Percentiles rank a stretch among this genome's conserved stretches.
Conservation (phyloP, 306 rosid genomes). For the Lathyrus oleraceus region DNA sequence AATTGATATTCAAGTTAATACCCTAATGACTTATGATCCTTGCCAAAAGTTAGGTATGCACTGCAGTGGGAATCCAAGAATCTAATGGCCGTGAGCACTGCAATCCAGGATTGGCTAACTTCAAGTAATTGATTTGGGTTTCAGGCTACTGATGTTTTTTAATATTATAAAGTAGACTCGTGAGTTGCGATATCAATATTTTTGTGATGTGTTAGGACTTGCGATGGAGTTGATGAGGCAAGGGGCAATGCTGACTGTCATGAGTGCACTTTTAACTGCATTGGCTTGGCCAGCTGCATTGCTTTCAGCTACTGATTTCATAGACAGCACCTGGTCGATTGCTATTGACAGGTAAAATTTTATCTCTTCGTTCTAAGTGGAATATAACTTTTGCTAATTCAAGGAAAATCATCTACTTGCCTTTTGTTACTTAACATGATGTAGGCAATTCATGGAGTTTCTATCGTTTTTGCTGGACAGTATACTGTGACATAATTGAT, state of each 20-base stretch:
- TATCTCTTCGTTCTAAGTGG: conserved; percentile 7
- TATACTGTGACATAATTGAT: background rate
- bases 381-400: conserved; percentile 2
- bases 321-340: conserved; percentile 62
- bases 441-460: background rate
- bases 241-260: conserved; percentile 67
- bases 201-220: conserved; percentile 45
- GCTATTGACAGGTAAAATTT: conserved; percentile 59
- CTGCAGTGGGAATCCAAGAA: conserved; percentile 66
- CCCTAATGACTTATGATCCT: conserved; percentile 36
- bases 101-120: conserved; percentile 68
- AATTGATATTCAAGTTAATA: conserved; percentile 22
- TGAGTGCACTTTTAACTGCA: conserved; percentile 57
- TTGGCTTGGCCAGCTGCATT: conserved; percentile 62
- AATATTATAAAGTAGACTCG: conserved; percentile 7
- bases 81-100: conserved; percentile 62
- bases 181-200: conserved; percentile 30
- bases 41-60: conserved; percentile 58
- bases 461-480: conserved; percentile 18
- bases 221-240: conserved; percentile 55
- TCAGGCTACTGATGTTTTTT: conserved; percentile 20
- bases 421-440: background rate
- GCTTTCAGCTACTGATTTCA: conserved; percentile 51
- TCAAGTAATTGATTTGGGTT: conserved; percentile 51
- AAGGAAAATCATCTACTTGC: conserved; percentile 11